Conservation (phyloP, 768 basidiomycete genomes). For the Mycena polygramma region DNA sequence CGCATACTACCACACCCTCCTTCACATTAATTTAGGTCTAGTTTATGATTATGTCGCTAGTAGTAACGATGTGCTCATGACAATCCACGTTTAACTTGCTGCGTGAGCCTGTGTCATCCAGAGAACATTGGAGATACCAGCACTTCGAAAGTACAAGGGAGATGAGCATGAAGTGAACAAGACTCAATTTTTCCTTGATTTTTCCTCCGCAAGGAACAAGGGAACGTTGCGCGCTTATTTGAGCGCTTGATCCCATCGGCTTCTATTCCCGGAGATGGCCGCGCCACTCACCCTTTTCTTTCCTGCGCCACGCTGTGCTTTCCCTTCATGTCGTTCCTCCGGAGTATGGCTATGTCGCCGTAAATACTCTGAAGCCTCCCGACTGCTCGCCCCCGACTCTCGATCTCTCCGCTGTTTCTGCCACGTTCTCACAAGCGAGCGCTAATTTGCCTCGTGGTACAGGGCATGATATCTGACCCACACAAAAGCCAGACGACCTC, state of each 20-base stretch:
- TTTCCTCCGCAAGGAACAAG: no score
- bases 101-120: no score
- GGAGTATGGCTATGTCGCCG: neutral
- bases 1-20: no score
- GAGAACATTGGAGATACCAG: no score
- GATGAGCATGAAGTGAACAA: no score
- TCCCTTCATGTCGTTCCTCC: neutral
- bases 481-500: neutral
- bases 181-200: no score
- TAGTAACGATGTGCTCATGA: no score
- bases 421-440: neutral
- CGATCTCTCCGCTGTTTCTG: neutral
- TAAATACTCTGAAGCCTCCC: neutral
- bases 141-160: no score
- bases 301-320: neutral
- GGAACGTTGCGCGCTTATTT: neutral
- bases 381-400: neutral
- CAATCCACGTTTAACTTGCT: no score
- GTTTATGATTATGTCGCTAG: no score
- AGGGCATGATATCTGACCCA: neutral
- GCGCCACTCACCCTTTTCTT: neutral
- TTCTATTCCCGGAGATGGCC: neutral
- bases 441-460: constrained; percentile 8
- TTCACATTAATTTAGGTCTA: no score
- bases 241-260: neutral